These are phyloP conservation scores for Zygotorulaspora chibaensis DNA, from an alignment of 805 yeast species.

Conservation along the genomic window DNA sequence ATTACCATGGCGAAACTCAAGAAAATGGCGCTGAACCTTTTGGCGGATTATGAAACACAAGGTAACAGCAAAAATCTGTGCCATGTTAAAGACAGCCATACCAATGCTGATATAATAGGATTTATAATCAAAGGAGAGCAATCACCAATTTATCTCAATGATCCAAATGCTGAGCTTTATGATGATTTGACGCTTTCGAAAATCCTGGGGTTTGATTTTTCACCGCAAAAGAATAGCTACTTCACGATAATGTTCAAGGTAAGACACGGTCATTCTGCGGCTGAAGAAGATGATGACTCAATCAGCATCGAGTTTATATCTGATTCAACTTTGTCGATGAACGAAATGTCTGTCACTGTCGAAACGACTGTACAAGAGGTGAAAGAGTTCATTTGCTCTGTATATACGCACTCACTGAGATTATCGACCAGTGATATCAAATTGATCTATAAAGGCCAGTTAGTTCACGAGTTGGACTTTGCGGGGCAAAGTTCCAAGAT, in stretches of 20 bases:
- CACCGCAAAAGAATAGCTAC: constrained; percentile 30
- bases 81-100: constrained; percentile 13
- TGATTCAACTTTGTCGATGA: constrained; percentile 20
- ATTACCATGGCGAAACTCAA: constrained; percentile 18
- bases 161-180: constrained; percentile 14
- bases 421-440: constrained; percentile 23
- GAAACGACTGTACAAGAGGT: constrained; percentile 28
- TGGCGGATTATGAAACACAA: constrained; percentile 20
- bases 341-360: constrained; percentile 20
- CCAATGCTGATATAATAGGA: constrained; percentile 16
- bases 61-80: constrained; percentile 17
- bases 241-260: constrained; percentile 31
- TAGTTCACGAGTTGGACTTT: constrained; percentile 16
- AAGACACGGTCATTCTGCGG: constrained; percentile 18
- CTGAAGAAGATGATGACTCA: constrained; percentile 8
- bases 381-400: constrained; percentile 26
- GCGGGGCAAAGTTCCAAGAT: constrained; percentile 21
- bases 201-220: constrained; percentile 34
- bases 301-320: constrained; percentile 24
- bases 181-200: constrained; percentile 27
- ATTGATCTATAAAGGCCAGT: constrained; percentile 28
- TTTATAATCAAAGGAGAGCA: constrained; percentile 26
- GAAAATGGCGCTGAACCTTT: constrained; percentile 13
- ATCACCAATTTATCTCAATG: constrained; percentile 11
- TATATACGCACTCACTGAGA: constrained; percentile 22